Conservation (phyloP, 2,329 filamentous ascomycete species). For the Calonectria hongkongensis region DNA sequence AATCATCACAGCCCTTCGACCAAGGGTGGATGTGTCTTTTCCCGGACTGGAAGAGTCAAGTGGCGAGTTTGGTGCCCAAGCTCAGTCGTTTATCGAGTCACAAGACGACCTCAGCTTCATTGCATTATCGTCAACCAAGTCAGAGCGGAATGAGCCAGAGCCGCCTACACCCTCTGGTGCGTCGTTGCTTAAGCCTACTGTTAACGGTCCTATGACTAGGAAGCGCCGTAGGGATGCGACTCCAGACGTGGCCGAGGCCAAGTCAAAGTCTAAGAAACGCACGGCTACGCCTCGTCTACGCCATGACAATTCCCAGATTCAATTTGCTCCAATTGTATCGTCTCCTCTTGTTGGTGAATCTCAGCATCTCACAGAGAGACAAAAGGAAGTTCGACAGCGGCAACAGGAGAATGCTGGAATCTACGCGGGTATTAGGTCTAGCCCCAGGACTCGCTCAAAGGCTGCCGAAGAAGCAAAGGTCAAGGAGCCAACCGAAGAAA, state of each 20-base stretch:
- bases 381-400: constrained; percentile 84
- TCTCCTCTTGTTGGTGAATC: constrained; percentile 76
- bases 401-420: constrained; percentile 80
- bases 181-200: constrained; percentile 43
- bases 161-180: constrained; percentile 41
- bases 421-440: constrained; percentile 81
- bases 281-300: constrained; percentile 73
- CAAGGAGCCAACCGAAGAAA: constrained; percentile 34
- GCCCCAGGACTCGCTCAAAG: constrained; percentile 55
- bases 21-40: constrained; percentile 68
- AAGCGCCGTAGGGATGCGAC: constrained; percentile 57
- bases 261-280: constrained; percentile 51
- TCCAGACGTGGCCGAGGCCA: constrained; percentile 51
- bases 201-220: constrained; percentile 50
- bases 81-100: constrained; percentile 67
- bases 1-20: constrained; percentile 76
- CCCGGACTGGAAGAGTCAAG: constrained; percentile 65
- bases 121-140: constrained; percentile 57
- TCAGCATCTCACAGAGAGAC: constrained; percentile 85
- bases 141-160: constrained; percentile 52
- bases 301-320: constrained; percentile 88
- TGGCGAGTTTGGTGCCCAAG: constrained; percentile 62
- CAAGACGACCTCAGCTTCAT: constrained; percentile 66
- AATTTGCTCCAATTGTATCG: constrained; percentile 82
- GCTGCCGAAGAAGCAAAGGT: constrained; percentile 44